Conservation (phyloP, 1,139 yeast genomes). For the Yamadazyma membranifaciens region DNA sequence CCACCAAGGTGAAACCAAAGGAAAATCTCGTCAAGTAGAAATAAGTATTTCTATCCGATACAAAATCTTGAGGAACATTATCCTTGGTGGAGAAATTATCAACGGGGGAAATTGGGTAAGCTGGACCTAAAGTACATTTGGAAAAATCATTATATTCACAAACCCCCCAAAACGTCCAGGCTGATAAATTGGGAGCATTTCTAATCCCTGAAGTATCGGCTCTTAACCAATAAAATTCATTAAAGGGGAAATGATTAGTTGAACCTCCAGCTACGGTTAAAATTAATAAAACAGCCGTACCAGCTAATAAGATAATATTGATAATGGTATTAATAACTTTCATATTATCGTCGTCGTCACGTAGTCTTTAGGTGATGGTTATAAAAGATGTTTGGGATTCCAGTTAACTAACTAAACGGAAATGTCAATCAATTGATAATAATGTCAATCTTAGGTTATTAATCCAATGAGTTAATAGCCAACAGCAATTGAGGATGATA, state of each 20-base stretch:
- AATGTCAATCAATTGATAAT: too few species aligned
- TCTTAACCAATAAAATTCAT: slow-evolving; percentile 67
- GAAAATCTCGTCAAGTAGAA: slow-evolving; percentile 70
- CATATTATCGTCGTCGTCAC: too few species aligned
- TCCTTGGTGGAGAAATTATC: slow-evolving; percentile 60
- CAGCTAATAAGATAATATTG: slow-evolving; percentile 45
- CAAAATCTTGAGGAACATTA: slow-evolving; percentile 54
- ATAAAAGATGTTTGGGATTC: too few species aligned
- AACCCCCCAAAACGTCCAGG: slow-evolving; percentile 87
- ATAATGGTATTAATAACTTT: slow-evolving; percentile 32
- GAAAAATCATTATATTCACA: slow-evolving; percentile 47
- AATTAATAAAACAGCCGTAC: slow-evolving; percentile 56
- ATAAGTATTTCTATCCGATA: slow-evolving; percentile 55
- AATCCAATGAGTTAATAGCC: too few species aligned
- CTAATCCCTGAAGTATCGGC: slow-evolving; percentile 62
- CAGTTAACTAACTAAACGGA: not conserved
- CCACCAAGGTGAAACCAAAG: slow-evolving; percentile 63
- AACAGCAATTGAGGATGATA: too few species aligned
- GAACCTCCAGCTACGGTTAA: slow-evolving; percentile 69
- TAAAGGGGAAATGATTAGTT: slow-evolving; percentile 56
- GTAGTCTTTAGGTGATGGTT: too few species aligned
- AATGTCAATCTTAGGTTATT: too few species aligned
- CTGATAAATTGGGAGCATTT: slow-evolving; percentile 51
- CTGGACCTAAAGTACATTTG: slow-evolving; percentile 50
- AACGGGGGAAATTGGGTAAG: slow-evolving; percentile 67